Percentiles rank a stretch among this genome's conserved stretches.
phyloP scores from a whole-genome alignment of 257 asterid species.

The Jacaranda mimosifolia region DNA sequence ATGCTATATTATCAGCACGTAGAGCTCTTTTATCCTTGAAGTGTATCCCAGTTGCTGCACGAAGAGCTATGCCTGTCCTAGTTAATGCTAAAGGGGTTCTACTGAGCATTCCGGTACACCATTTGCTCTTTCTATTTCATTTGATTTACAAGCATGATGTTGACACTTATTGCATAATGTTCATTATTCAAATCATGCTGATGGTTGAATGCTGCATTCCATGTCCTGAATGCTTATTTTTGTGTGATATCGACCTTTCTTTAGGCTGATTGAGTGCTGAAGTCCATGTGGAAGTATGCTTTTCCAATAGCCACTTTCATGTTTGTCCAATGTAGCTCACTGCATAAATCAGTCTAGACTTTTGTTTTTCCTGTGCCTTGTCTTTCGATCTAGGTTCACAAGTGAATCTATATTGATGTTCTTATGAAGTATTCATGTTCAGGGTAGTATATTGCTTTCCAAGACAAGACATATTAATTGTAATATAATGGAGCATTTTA shows the following conservation, averaged over 20 bases:
- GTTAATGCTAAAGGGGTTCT: constrained; percentile 70
- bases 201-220: background rate
- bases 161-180: background rate
- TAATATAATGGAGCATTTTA: background rate
- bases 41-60: constrained; percentile 78
- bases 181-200: background rate
- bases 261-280: background rate
- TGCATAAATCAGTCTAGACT: background rate
- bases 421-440: background rate
- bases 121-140: constrained; percentile 23
- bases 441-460: background rate
- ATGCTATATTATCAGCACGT: constrained; percentile 63
- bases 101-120: constrained; percentile 77
- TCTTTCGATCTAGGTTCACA: background rate
- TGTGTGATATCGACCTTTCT: background rate
- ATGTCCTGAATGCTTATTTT: background rate
- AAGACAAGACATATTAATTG: background rate
- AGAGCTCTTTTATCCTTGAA: constrained; percentile 66
- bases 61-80: constrained; percentile 82
- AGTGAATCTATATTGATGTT: background rate
- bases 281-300: background rate
- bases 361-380: background rate
- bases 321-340: background rate
- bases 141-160: background rate
- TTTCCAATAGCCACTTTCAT: background rate